Evolutionary conservation across 2,329 filamentous ascomycete genomes (phyloP), one percentile per base, ranked within the genome.

Genomic region (Cordyceps fumosorosea): DNA sequence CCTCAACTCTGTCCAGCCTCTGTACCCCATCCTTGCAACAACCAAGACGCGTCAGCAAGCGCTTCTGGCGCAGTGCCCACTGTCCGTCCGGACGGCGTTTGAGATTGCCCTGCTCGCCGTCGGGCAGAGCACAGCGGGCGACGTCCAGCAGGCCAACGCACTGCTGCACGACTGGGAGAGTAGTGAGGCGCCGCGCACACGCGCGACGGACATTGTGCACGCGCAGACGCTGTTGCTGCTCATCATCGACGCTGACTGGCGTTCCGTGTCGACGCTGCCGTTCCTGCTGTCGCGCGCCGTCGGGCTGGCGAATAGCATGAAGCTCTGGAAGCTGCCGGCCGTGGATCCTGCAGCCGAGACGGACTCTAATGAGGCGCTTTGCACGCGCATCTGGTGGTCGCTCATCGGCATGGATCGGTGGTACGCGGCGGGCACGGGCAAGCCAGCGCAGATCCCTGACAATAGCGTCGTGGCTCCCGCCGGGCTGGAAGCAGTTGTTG

Each of bases 331-430:
- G 59, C 69, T 71, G 32, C 68, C 68, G 8, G 67, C 68, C 0
- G 86, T 78, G 52, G 78, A 79, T 58, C 72, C 74, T 5, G 78
- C 81, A 5, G 71, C 76, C 11, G 83, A 87, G 58, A 69, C 76
- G 2, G 85, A 90, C 69, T 82, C 81, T 22, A 84, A 87, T 51
- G 84, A 86, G 56, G 83, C 84, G 20, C 75, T 90, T 4, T 81
- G 81, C 1, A 77, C 86, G 56, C 81, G 87, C 50, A 81, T 87
- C 20, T 91, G 89, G 89, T 90, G 87, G 85, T 84, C 85, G 16
- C 75, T 91, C 40, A 82, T 90, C 52, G 80, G 89, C 65, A 81
- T 91, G 65, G 89, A 91, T 68, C 82, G 88, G 18, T 91, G 87
- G 87, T 85, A 90, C 69, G 86, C 89, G 4, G 81, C 85, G n/a